Base-by-base conservation (phyloP, 2,329 filamentous ascomycete species). In the Aureobasidium mangrovei region DNA sequence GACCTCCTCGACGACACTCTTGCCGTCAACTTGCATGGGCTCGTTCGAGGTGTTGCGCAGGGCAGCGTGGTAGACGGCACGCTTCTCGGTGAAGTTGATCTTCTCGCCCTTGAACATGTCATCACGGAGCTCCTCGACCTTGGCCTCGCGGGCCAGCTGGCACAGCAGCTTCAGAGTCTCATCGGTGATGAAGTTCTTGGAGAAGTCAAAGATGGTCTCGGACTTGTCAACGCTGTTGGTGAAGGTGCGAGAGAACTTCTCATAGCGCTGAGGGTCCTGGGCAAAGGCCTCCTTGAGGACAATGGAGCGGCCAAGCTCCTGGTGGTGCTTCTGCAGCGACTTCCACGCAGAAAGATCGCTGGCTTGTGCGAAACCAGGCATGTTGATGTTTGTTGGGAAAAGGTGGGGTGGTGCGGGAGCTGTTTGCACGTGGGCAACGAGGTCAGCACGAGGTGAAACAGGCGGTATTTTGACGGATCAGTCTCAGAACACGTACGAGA, bases 21-120 rank as follows among this genome's bases (percentile, higher is more conserved):
- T 77, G 59, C 91, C 91, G 61, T 96, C 85, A 32, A 97, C 93
- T 73, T 88, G 70, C 81, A 85, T 83, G 45, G 77, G 83, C 80
- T 88, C 83, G 69, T 88, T 90, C 70, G 82, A 80, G 60, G 90
- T 84, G 71, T 98, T 98, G 70, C 93, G 86, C 67, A 98, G 81
- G 46, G 93, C 93, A 63, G 88, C 82, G 75, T 98, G 93, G 77
- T 95, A 95, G 61, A 98, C 93, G 61, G 93, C 93, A 61, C 93
- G 85, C 69, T 91, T 79, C 79, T 98, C 93, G 57, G 93, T 98
- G 76, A 96, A 96, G 82, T 98, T 98, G 79, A 98, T 97, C 81
- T 94, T 91, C 69, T 97, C 88, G 64, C 93, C 93, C 56, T 83
- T 84, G 74, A 98, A 98, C 91, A 98, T 95, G 68, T 85, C 84